Base-by-base conservation (phyloP, 352 stramenopile species). In the Pythium brachiatum region DNA sequence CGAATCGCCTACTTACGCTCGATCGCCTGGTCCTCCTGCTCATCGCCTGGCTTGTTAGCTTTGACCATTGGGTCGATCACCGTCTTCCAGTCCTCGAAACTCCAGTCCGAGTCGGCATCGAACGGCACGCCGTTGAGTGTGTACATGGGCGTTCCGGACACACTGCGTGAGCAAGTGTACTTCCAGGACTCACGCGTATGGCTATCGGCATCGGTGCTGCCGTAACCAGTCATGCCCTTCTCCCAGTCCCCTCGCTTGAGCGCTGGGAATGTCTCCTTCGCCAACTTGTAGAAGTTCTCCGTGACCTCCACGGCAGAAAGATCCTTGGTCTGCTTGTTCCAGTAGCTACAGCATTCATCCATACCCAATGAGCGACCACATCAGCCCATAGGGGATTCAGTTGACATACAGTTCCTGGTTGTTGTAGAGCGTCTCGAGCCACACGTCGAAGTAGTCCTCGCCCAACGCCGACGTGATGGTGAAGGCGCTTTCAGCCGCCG, bases 281-380 rank as follows among this genome's bases (percentile, higher is more conserved):
- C 85, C 16, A 94, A 57, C 21, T 55, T 46, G 31, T 73, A 81
- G 25, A 92, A 77, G 57, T 89, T 79, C 13, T 76, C 69, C 15
- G 70, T 72, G 53, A 92, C 82, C 73, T 92, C 60, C n/a, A 90
- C 66, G 7, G 84, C 73, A 26, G 71, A 85, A 48, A 90, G 52
- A 39, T 92, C 84, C 61, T 94, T 89, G n/a, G 85, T 94, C 25
- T 60, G 57, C 62, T 90, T 89, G 76, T 94, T 91, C 78, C 76
- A 92, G 57, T 81, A 92, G 9, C 81, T 89, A 54, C 44, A 21
- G n/a, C n/a, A n/a, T n/a, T n/a, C n/a, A n/a, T n/a, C n/a, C n/a
- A n/a, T n/a, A n/a, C n/a, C n/a, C n/a, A n/a, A n/a, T n/a, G n/a
- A n/a, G n/a, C n/a, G n/a, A n/a, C n/a, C n/a, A n/a, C n/a, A n/a